Base-by-base conservation (phyloP, 1,284 basidiomycete species). In the Cutaneotrichosporon dermatis region DNA sequence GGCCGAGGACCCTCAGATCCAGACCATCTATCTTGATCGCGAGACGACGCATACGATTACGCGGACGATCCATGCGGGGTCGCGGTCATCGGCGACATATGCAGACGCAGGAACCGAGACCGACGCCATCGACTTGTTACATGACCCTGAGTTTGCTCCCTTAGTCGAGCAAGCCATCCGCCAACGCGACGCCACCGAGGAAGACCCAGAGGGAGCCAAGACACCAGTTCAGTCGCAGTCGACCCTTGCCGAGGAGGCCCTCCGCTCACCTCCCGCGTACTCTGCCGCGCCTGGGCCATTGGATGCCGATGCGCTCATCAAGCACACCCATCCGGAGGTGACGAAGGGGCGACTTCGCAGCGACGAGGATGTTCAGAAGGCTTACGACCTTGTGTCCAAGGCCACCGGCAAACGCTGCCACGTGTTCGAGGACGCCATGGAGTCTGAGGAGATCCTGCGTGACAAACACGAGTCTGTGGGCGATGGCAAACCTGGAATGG, bases 221-320 rank as follows among this genome's bases (percentile, higher is more conserved):
- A 50, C 48, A 41, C 49, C 42, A 6, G 46, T 35, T 13, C 33
- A 36, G 46, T 36, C 46, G 4, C 3, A 6, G 33, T 35, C 46
- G 7, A 49, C 40, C 6, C n/a, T 37, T 8, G 39, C 35, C 11
- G 39, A 51, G 16, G 50, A 51, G 39, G 50, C 50, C 11, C 39
- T 51, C 10, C 48, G 46, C 15, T 57, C 55, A 4, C 72, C 71
- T 6, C 74, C 74, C 0, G 71, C 74, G 4, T 76, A 76, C 63
- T 68, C 69, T 10, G 65, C 68, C 6, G 55, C 68, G 9, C 69
- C 72, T 3, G 68, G 67, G 15, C 67, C 68, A 10, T 46, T 69
- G 49, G 66, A 67, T 42, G 61, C 58, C 15, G 36, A 68, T 5
- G 64, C 69, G 13, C 51, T 73, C 4, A 63, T 74, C 9, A 61